Conservation (phyloP, 2,329 filamentous ascomycete genomes). For the Talaromyces albobiverticillius region DNA sequence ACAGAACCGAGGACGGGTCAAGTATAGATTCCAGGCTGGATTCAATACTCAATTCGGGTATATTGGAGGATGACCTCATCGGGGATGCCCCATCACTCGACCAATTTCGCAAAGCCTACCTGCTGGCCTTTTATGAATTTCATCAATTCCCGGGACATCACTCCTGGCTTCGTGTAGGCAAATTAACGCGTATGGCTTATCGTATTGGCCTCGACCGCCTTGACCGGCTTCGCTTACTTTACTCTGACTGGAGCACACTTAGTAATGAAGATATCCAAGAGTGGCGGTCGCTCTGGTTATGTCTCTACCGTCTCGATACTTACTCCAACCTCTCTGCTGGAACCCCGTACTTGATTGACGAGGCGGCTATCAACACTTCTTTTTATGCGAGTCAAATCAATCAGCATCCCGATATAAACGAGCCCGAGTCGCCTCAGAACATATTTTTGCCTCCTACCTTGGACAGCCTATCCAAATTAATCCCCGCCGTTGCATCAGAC, state of each 20-base stretch:
- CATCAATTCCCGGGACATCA: conserved; percentile 33
- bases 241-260: conserved; percentile 22
- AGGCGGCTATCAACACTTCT: neutral
- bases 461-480: neutral
- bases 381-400: neutral
- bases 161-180: conserved; percentile 32
- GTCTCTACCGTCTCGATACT: conserved; percentile 34
- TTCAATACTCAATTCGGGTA: conserved; percentile 1
- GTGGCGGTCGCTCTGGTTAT: conserved; percentile 38
- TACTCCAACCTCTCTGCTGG: conserved; percentile 33
- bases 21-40: conserved; percentile 1
- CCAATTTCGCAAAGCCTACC: conserved; percentile 30
- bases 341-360: conserved; percentile 5
- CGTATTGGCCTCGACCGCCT: conserved; percentile 32
- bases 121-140: conserved; percentile 38
- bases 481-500: neutral
- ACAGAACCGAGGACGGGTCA: neutral
- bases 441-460: neutral
- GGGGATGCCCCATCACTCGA: conserved; percentile 19
- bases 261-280: conserved; percentile 32
- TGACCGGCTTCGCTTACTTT: conserved; percentile 26
- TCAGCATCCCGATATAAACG: neutral
- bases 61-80: conserved; percentile 1
- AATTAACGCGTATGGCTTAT: conserved; percentile 34
- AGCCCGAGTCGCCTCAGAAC: neutral